These are phyloP conservation scores for Ustilago xerochloae DNA, from an alignment of 1,284 basidiomycete species.

Conservation along the genomic window DNA sequence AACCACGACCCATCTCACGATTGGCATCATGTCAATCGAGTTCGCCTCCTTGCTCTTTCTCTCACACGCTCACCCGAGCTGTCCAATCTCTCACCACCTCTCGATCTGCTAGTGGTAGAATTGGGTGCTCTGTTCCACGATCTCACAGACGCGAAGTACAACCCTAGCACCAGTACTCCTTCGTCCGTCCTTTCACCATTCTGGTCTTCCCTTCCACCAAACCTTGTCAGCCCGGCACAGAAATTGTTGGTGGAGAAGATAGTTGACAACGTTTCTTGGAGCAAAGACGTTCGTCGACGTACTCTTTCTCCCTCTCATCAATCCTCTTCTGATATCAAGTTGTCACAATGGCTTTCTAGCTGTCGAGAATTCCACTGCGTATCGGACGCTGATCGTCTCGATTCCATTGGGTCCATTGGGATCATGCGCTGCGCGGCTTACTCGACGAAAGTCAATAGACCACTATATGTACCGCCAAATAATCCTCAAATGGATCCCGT, in stretches of 20 bases:
- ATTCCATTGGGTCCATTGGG: conserved; percentile 90
- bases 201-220: conserved; percentile 5
- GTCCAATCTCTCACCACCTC: neutral
- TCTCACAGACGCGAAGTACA: conserved; percentile 85
- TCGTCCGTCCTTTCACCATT: conserved; percentile 17
- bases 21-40: conserved; percentile 85
- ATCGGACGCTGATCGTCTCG: conserved; percentile 90
- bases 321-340: conserved; percentile 11
- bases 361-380: conserved; percentile 88
- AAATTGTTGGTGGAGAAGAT: conserved; percentile 71
- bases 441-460: conserved; percentile 76
- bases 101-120: conserved; percentile 80
- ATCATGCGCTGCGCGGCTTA: conserved; percentile 88
- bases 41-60: conserved; percentile 78
- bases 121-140: conserved; percentile 84
- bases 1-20: conserved; percentile 90
- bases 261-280: conserved; percentile 86
- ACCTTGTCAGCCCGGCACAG: conserved; percentile 6
- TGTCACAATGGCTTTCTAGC: conserved; percentile 76
- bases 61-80: conserved; percentile 73
- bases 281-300: conserved; percentile 75
- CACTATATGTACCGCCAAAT: conserved; percentile 73
- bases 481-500: conserved; percentile 32
- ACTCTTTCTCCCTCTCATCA: neutral
- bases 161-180: too few species aligned